Conservation (phyloP, 1,284 basidiomycete genomes). For the Tranzscheliella williamsii region DNA sequence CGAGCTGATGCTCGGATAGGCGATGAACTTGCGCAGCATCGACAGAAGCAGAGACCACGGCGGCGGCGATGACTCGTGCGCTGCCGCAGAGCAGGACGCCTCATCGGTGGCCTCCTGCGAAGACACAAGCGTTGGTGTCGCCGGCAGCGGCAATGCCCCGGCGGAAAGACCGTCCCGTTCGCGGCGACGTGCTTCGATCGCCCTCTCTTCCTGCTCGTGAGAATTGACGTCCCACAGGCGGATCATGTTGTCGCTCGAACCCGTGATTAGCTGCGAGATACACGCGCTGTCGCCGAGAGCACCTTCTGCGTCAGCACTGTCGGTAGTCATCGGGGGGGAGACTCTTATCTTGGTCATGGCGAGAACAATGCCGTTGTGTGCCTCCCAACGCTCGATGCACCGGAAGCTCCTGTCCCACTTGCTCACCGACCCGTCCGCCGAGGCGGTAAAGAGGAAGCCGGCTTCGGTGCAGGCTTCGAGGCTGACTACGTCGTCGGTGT, state of each 20-base stretch:
- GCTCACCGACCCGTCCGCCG: slow-evolving; percentile 48
- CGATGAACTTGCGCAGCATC: slow-evolving; percentile 81
- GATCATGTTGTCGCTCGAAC: slow-evolving; percentile 47
- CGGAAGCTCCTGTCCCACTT: slow-evolving; percentile 45
- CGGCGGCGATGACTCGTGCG: slow-evolving; percentile 3
- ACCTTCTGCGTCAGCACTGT: neutral
- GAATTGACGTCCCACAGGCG: slow-evolving; percentile 47
- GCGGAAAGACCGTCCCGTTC: slow-evolving; percentile 15
- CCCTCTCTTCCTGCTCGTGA: neutral
- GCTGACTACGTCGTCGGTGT: slow-evolving; percentile 66
- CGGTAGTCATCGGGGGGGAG: neutral
- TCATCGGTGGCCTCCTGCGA: neutral
- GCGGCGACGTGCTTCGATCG: slow-evolving; percentile 1
- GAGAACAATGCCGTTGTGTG: slow-evolving; percentile 28
- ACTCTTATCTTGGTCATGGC: slow-evolving; percentile 15
- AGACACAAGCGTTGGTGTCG: neutral
- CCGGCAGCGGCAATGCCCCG: neutral
- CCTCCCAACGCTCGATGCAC: slow-evolving; percentile 50
- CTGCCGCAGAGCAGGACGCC: neutral
- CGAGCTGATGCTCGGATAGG: slow-evolving; percentile 82
- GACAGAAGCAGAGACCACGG: slow-evolving; percentile 64
- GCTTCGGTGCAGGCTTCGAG: slow-evolving; percentile 55
- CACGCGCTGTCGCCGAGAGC: neutral
- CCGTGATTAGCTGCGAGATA: slow-evolving; percentile 37
- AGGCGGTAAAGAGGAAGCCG: slow-evolving; percentile 39